phyloP scores from a whole-genome alignment of 2,329 filamentous ascomycete species.

The Pseudogymnoascus sp. region DNA sequence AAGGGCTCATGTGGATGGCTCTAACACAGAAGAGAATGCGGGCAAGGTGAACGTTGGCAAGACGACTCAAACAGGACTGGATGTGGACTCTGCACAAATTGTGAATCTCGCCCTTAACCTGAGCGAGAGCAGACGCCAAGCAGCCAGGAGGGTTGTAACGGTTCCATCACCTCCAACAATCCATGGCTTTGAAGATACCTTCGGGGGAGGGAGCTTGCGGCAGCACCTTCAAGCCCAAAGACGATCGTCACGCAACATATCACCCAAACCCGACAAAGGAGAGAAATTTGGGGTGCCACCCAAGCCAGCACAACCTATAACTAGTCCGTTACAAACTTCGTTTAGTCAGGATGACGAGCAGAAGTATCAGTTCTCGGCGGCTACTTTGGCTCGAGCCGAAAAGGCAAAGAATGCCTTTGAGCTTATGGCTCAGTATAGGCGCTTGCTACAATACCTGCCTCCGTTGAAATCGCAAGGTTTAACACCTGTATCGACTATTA shows the following conservation, averaged over 20 bases:
- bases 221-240: constrained; percentile 69
- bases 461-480: constrained; percentile 50
- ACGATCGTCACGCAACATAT: constrained; percentile 52
- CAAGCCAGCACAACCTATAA: constrained; percentile 1
- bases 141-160: constrained; percentile 46
- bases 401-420: constrained; percentile 83
- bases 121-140: constrained; percentile 70
- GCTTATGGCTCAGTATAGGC: constrained; percentile 75
- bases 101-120: constrained; percentile 87
- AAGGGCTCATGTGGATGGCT: neutral
- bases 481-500: constrained; percentile 29
- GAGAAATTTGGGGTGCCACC: constrained; percentile 12
- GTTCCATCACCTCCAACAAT: constrained; percentile 40
- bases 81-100: constrained; percentile 79
- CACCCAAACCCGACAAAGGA: constrained; percentile 46
- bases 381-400: constrained; percentile 73
- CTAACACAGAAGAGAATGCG: constrained; percentile 8
- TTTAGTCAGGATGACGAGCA: constrained; percentile 46
- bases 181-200: constrained; percentile 25
- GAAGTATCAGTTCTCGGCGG: constrained; percentile 64
- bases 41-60: constrained; percentile 8
- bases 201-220: constrained; percentile 52
- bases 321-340: constrained; percentile 40
- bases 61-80: constrained; percentile 34
- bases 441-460: constrained; percentile 70